Conservation (phyloP, 805 yeast species). For the Sugiyamaella americana region DNA sequence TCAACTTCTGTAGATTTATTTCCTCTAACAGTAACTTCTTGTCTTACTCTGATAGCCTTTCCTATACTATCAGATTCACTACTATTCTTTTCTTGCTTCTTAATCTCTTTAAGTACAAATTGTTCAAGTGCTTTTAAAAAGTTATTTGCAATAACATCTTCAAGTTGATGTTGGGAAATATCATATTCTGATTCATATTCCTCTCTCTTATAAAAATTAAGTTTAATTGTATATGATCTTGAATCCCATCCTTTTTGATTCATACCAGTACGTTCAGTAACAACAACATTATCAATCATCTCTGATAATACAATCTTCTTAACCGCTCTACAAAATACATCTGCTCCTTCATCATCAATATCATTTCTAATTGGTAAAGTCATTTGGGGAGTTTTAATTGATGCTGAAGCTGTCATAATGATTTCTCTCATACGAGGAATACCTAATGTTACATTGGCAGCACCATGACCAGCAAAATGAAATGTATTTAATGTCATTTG, state of each 20-base stretch:
- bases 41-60: conserved; percentile 29
- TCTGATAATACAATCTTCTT: conserved; percentile 82
- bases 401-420: conserved; percentile 96
- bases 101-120: conserved; percentile 71
- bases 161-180: conserved; percentile 72
- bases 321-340: conserved; percentile 84
- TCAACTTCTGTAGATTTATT: conserved; percentile 29
- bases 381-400: conserved; percentile 99
- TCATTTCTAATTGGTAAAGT: conserved; percentile 76
- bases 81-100: conserved; percentile 59
- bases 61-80: conserved; percentile 36
- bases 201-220: conserved; percentile 65
- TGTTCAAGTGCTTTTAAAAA: conserved; percentile 69
- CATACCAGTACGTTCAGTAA: conserved; percentile 80
- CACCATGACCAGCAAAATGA: conserved; percentile 99
- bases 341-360: conserved; percentile 82
- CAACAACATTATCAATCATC: conserved; percentile 76
- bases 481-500: conserved; percentile 97
- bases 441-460: conserved; percentile 98
- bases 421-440: conserved; percentile 99
- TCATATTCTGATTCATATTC: conserved; percentile 90
- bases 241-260: conserved; percentile 42
- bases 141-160: conserved; percentile 52
- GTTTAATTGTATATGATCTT: conserved; percentile 68
- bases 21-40: conserved; percentile 26